These are phyloP conservation scores for Solanum paucissectum DNA, from an alignment of 257 asterid species.

Conservation along the genomic window DNA sequence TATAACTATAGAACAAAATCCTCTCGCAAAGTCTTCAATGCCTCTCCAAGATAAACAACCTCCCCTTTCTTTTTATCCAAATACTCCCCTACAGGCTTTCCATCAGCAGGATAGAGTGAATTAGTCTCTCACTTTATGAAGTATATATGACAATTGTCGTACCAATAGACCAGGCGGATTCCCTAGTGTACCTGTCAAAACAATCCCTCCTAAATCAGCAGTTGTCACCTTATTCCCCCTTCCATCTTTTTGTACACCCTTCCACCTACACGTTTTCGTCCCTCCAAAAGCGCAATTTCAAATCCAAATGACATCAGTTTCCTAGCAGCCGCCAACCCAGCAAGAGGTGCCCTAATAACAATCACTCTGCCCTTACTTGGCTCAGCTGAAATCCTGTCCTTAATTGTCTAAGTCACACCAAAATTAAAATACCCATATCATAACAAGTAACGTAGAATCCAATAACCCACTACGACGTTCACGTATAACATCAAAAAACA, in stretches of 20 bases:
- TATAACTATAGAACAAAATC: no score
- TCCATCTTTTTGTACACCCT: not conserved
- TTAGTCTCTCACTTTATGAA: not conserved
- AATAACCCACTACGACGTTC: slow-evolving; percentile 4
- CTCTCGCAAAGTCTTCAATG: no score
- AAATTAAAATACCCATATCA: slow-evolving; percentile 64
- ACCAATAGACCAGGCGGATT: not conserved
- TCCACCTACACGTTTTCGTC: not conserved
- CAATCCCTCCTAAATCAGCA: not conserved
- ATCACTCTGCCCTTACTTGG: slow-evolving; percentile 25
- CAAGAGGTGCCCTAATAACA: not conserved
- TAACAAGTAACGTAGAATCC: slow-evolving; percentile 37
- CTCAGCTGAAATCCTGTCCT: slow-evolving; percentile 38
- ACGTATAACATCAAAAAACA: slow-evolving; percentile 33
- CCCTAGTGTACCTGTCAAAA: not conserved
- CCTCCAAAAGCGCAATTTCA: not conserved
- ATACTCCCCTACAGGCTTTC: not conserved
- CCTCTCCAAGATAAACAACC: no score
- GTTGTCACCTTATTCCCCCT: not conserved
- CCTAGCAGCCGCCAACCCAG: not conserved
- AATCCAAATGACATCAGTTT: not conserved
- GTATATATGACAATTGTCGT: no score
- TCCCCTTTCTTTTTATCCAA: not conserved
- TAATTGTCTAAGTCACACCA: slow-evolving; percentile 60
- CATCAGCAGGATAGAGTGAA: not conserved